These are phyloP conservation scores for Scutellaria baicalensis DNA, from an alignment of 257 asterid genomes.

Conservation along the genomic window DNA sequence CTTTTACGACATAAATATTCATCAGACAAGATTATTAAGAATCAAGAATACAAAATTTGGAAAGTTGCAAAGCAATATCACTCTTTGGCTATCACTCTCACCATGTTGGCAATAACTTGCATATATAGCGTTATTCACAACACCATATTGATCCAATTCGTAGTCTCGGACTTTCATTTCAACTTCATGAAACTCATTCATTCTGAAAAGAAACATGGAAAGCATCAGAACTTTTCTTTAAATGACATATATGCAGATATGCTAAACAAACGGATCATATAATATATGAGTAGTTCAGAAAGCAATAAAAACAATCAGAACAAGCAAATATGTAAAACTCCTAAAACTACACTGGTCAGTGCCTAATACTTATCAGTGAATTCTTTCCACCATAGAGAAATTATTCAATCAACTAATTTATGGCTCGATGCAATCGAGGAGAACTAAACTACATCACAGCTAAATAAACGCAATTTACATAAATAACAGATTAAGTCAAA, in stretches of 20 bases:
- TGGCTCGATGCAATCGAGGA: not conserved
- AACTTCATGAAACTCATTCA: conserved; percentile 57
- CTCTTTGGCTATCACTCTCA: conserved; percentile 24
- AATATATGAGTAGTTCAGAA: too few relatives aligned
- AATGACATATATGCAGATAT: not conserved
- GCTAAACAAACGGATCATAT: not conserved
- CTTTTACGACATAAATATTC: too few relatives aligned
- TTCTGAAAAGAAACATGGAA: conserved; percentile 32
- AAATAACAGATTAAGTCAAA: not conserved
- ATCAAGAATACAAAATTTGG: not conserved
- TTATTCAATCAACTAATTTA: not conserved
- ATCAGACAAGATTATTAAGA: not conserved
- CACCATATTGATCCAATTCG: conserved; percentile 92
- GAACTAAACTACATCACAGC: not conserved
- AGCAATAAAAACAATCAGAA: not conserved
- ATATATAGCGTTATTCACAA: conserved; percentile 80
- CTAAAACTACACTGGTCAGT: not conserved
- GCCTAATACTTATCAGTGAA: too few relatives aligned
- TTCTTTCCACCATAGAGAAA: not conserved
- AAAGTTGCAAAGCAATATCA: not conserved
- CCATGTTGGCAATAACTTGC: conserved; percentile 95
- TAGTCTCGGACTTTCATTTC: conserved; percentile 88
- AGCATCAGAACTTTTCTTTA: not conserved
- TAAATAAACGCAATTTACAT: not conserved
- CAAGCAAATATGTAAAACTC: not conserved